These are phyloP conservation scores for Remersonia thermophila DNA, from an alignment of 2,329 filamentous ascomycete species.

Conservation along the genomic window DNA sequence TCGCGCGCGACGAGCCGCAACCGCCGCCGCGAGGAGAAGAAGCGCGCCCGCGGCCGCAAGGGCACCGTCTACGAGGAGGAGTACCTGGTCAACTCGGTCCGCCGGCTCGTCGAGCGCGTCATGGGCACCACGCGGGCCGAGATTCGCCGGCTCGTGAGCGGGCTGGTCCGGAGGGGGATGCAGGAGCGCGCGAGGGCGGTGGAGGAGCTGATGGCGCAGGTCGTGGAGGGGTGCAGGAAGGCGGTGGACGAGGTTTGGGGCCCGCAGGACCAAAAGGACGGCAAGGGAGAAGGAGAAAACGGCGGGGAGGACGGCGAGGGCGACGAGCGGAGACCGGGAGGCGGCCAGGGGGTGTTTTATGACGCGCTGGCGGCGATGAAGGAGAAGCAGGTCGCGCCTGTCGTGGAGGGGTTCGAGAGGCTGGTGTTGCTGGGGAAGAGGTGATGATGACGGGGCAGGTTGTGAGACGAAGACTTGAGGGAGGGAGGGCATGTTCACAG, in stretches of 20 bases:
- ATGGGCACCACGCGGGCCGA: conserved; percentile 57
- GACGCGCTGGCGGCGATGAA: conserved; percentile 36
- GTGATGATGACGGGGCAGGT: conserved; percentile 3
- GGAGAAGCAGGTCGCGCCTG: conserved; percentile 35
- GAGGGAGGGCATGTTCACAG: background rate
- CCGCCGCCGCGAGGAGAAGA: conserved; percentile 79
- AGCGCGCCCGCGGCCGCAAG: conserved; percentile 87
- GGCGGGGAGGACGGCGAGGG: conserved; percentile 11
- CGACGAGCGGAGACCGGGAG: conserved; percentile 27
- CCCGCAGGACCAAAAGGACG: conserved; percentile 8
- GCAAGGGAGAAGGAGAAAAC: conserved; percentile 14
- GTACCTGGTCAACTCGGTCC: conserved; percentile 82
- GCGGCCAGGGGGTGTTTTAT: conserved; percentile 39
- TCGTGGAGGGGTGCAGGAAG: conserved; percentile 54
- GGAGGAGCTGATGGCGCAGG: conserved; percentile 60
- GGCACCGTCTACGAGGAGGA: conserved; percentile 97
- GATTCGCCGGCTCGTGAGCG: conserved; percentile 60
- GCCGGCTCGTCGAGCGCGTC: conserved; percentile 70
- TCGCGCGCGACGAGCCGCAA: conserved; percentile 80
- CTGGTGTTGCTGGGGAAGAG: conserved; percentile 31
- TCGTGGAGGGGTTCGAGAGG: conserved; percentile 36
- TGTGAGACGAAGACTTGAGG: background rate
- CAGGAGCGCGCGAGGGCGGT: conserved; percentile 72
- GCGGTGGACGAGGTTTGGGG: conserved; percentile 58
- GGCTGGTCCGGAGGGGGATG: conserved; percentile 70